phyloP scores from a whole-genome alignment of 768 basidiomycete genomes.

The Xanthoconium purpureum region DNA sequence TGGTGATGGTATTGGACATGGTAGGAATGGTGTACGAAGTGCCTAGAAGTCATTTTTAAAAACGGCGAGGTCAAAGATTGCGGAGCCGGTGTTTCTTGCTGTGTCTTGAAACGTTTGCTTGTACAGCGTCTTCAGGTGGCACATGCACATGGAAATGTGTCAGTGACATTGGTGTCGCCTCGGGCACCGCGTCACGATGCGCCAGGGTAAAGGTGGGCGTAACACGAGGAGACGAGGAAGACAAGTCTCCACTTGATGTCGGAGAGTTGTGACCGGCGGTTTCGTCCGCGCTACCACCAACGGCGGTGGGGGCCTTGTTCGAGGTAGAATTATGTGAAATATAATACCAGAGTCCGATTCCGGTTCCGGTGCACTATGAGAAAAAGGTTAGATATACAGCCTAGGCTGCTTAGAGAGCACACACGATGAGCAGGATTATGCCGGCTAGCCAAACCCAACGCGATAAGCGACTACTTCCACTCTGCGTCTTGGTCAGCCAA shows the following conservation, averaged over 20 bases:
- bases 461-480: slow-evolving; percentile 48
- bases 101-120: slow-evolving; percentile 3
- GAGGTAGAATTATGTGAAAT: slow-evolving; percentile 48
- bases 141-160: slow-evolving; percentile 3
- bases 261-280: slow-evolving; percentile 23
- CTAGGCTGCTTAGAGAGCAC: slow-evolving; percentile 16
- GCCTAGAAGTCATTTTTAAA: background rate
- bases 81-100: slow-evolving; percentile 9
- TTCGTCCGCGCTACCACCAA: slow-evolving; percentile 63
- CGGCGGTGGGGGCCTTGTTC: slow-evolving; percentile 52
- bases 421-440: slow-evolving; percentile 53
- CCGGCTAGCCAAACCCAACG: slow-evolving; percentile 72
- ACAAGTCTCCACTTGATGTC: slow-evolving; percentile 9
- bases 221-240: slow-evolving; percentile 40
- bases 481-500: slow-evolving; percentile 68
- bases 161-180: slow-evolving; percentile 17
- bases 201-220: slow-evolving; percentile 61
- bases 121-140: slow-evolving; percentile 2
- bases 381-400: background rate
- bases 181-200: slow-evolving; percentile 31
- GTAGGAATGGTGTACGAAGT: background rate
- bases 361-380: slow-evolving; percentile 48
- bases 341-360: slow-evolving; percentile 59
- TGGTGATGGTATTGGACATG: slow-evolving; percentile 1
- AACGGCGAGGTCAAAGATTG: slow-evolving; percentile 9